These are phyloP conservation scores for Scedosporium boydii DNA, from an alignment of 2,329 filamentous ascomycete genomes.

Conservation along the genomic window DNA sequence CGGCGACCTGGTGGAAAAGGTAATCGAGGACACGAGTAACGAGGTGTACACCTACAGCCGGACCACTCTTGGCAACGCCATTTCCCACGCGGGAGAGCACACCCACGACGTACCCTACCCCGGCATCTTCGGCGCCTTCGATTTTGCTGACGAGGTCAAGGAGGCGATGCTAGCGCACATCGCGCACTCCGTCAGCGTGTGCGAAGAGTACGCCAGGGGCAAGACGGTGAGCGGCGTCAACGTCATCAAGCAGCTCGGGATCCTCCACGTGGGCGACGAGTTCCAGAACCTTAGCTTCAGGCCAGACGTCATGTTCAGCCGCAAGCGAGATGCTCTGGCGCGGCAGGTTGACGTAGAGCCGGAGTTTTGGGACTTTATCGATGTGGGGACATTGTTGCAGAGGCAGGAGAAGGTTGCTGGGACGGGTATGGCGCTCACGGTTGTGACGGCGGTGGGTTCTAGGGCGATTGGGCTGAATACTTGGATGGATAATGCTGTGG, in stretches of 20 bases:
- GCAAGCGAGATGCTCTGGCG: constrained; percentile 70
- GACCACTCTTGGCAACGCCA: constrained; percentile 63
- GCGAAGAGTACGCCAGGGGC: constrained; percentile 76
- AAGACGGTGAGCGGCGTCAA: constrained; percentile 75
- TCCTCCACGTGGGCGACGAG: constrained; percentile 80
- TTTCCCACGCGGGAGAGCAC: constrained; percentile 64
- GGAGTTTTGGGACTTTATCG: constrained; percentile 89
- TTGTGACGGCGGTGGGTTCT: constrained; percentile 76
- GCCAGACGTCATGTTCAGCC: constrained; percentile 87
- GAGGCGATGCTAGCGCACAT: constrained; percentile 86
- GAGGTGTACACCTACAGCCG: constrained; percentile 81
- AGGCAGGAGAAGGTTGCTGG: constrained; percentile 90
- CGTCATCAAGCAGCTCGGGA: constrained; percentile 77
- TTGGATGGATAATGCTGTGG: constrained; percentile 83
- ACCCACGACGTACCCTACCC: constrained; percentile 80
- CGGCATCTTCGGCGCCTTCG: constrained; percentile 74
- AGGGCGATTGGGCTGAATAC: constrained; percentile 73
- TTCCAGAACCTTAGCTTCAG: constrained; percentile 82
- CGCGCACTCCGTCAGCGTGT: constrained; percentile 63
- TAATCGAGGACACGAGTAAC: constrained; percentile 76
- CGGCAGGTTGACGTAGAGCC: constrained; percentile 81
- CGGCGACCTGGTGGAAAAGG: constrained; percentile 68
- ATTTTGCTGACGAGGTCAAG: constrained; percentile 90
- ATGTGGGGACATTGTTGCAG: constrained; percentile 72
- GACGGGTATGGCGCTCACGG: constrained; percentile 87